phyloP scores from a whole-genome alignment of 768 basidiomycete species.

The Leccinum truebloodii region DNA sequence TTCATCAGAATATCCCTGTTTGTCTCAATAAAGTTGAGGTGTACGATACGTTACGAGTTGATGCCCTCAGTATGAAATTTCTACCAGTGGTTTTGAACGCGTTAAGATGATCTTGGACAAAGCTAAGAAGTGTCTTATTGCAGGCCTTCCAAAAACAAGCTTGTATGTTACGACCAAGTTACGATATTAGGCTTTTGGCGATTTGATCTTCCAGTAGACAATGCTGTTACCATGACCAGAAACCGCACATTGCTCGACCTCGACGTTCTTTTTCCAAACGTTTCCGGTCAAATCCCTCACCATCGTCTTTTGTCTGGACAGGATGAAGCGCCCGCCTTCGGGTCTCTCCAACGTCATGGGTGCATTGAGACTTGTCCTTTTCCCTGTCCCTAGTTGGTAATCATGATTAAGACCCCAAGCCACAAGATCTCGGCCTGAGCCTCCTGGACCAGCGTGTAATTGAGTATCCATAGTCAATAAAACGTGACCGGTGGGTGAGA shows the following conservation, averaged over 20 bases:
- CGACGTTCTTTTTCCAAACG: conserved; percentile 57
- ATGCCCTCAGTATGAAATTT: background rate
- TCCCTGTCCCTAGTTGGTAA: conserved; percentile 77
- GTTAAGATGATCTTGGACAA: background rate
- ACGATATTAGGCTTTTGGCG: background rate
- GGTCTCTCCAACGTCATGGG: conserved; percentile 53
- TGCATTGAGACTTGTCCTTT: conserved; percentile 54
- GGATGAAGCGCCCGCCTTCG: conserved; percentile 60
- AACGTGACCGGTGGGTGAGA: conserved; percentile 77
- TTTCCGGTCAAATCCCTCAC: conserved; percentile 62
- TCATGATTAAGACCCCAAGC: conserved; percentile 75
- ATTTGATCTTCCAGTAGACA: conserved; percentile 67
- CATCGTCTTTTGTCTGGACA: conserved; percentile 49
- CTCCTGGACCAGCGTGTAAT: conserved; percentile 46
- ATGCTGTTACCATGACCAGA: conserved; percentile 64
- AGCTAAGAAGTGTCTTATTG: background rate
- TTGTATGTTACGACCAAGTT: background rate
- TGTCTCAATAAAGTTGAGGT: background rate
- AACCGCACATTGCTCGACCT: conserved; percentile 64
- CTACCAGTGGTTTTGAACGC: background rate
- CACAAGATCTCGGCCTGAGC: conserved; percentile 61
- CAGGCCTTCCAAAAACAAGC: background rate
- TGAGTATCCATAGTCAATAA: conserved; percentile 70
- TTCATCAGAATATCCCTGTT: too few species aligned
- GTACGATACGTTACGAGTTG: background rate